phyloP scores from a whole-genome alignment of 495 filamentous ascomycete genomes.

The Penicillium longicatenatum region DNA sequence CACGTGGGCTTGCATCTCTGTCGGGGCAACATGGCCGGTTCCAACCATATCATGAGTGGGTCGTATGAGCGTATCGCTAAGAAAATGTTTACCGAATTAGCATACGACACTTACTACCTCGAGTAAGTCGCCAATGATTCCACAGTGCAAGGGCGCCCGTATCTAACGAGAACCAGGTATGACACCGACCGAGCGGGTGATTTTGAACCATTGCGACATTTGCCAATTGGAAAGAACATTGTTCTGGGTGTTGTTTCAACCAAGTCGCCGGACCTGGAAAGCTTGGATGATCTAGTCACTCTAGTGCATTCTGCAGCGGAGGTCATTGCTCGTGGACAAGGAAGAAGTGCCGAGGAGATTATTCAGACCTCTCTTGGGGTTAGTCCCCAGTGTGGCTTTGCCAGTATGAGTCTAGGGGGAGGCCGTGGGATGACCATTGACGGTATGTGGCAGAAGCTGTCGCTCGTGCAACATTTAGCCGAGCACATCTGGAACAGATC shows the following conservation, averaged over 20 bases:
- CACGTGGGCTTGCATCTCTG: conserved; percentile 65
- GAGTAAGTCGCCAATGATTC: conserved; percentile 7
- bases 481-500: conserved; percentile 1
- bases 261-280: conserved; percentile 19
- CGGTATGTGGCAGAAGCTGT: conserved; percentile 54
- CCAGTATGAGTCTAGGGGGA: conserved; percentile 51
- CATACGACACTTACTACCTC: conserved; percentile 26
- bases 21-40: conserved; percentile 54
- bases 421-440: conserved; percentile 59
- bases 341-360: conserved; percentile 35
- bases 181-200: conserved; percentile 23
- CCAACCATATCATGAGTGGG: conserved; percentile 56
- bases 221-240: conserved; percentile 24
- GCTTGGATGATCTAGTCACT: conserved; percentile 39
- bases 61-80: conserved; percentile 60
- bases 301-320: conserved; percentile 57
- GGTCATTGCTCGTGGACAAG: conserved; percentile 51
- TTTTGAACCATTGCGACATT: conserved; percentile 22
- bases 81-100: conserved; percentile 21
- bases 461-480: conserved; percentile 28
- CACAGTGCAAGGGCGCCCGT: no score
- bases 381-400: conserved; percentile 67
- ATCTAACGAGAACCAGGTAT: conserved; percentile 1
- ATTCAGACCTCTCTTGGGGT: conserved; percentile 57
- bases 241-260: conserved; percentile 26